Percentiles rank a stretch among this genome's conserved stretches.
phyloP scores from a whole-genome alignment of 83 land plant species.

The Isoetes engelmannii region DNA sequence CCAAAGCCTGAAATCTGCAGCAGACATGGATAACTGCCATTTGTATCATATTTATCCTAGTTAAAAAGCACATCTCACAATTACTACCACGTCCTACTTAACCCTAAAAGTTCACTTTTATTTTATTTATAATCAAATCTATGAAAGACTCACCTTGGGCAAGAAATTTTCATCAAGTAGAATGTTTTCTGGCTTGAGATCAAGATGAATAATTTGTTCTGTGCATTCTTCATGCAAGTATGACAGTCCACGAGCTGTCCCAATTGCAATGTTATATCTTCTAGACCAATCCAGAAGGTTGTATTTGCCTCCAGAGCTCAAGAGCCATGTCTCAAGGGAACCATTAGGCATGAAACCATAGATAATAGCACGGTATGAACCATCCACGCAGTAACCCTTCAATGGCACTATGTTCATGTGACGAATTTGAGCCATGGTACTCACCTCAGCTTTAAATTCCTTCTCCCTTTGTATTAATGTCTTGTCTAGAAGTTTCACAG shows the following conservation, averaged over 20 bases:
- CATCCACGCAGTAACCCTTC: conserved; percentile 35
- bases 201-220: conserved; percentile 37
- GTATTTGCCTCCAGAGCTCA: conserved; percentile 11
- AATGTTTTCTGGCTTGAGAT: conserved; percentile 51
- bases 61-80: too few relatives aligned
- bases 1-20: too few relatives aligned
- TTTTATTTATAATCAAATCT: too few relatives aligned
- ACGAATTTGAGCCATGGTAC: conserved; percentile 35
- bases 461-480: conserved; percentile 10
- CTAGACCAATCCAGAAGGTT: conserved; percentile 23
- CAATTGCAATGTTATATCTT: conserved; percentile 38
- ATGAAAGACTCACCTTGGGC: conserved; percentile 28
- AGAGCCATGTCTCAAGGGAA: conserved; percentile 34
- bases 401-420: conserved; percentile 43
- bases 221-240: conserved; percentile 36
- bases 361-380: conserved; percentile 27
- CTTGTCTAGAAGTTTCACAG: conserved; percentile 28
- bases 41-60: too few relatives aligned
- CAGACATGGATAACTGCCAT: too few relatives aligned
- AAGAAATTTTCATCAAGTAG: conserved; percentile 39
- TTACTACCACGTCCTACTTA: too few relatives aligned
- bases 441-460: conserved; percentile 45
- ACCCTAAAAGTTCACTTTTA: too few relatives aligned
- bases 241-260: conserved; percentile 45
- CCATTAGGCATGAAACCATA: conserved; percentile 46